These are phyloP conservation scores for Debaryomyces udenii DNA, from an alignment of 1,139 yeast species.

Conservation along the genomic window DNA sequence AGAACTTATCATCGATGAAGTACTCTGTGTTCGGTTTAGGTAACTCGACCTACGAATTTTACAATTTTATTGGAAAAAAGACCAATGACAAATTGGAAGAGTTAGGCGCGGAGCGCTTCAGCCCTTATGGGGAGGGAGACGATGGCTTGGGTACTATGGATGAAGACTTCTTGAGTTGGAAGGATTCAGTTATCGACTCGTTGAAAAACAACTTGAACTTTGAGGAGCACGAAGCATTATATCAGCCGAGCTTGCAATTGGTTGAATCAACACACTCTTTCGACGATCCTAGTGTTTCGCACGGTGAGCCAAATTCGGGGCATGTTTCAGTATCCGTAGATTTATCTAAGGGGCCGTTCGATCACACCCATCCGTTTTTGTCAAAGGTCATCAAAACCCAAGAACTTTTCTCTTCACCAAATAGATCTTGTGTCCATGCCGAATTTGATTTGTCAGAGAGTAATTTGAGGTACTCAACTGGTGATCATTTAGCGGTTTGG, in stretches of 20 bases:
- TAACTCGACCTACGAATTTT: conserved; percentile 89
- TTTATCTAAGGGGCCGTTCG: conserved; percentile 74
- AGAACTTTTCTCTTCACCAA: conserved; percentile 70
- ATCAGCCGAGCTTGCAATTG: conserved; percentile 72
- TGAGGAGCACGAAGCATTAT: conserved; percentile 75
- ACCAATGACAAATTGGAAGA: conserved; percentile 48
- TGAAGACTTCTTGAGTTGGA: conserved; percentile 94
- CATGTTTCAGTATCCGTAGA: conserved; percentile 50
- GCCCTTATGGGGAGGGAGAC: conserved; percentile 85
- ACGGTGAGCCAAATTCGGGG: conserved; percentile 82
- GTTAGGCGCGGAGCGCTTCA: conserved; percentile 74
- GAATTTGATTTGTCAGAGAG: conserved; percentile 82
- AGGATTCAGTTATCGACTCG: conserved; percentile 69
- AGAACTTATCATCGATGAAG: conserved; percentile 62
- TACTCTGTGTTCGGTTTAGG: conserved; percentile 88
- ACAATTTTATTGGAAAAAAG: conserved; percentile 78
- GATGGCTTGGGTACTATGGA: conserved; percentile 95
- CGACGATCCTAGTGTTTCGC: conserved; percentile 54
- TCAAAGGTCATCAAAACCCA: conserved; percentile 64
- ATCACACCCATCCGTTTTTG: conserved; percentile 79
- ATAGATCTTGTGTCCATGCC: conserved; percentile 84
- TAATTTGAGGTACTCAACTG: conserved; percentile 84
- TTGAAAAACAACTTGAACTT: conserved; percentile 67
- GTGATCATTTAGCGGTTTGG: conserved; percentile 96
- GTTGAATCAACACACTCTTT: conserved; percentile 32